Base-by-base conservation (phyloP, 2,329 filamentous ascomycete genomes). In the Chrysoporthe cubensis region DNA sequence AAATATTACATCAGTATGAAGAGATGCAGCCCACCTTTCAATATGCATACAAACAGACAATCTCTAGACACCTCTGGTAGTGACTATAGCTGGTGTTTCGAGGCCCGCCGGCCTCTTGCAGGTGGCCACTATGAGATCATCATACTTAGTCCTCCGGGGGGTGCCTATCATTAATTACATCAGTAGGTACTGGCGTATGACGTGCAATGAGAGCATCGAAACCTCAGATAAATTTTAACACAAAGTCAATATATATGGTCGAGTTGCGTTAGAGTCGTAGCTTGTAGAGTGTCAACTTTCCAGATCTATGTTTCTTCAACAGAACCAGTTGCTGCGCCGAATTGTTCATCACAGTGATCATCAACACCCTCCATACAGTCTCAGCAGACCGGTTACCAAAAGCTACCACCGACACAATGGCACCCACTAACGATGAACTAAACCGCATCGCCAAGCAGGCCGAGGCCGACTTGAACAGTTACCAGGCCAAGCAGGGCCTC, bases 391-490 rank as follows among this genome's bases (percentile, higher is more conserved):
- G 5, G 16, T 7, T 21, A 43, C 32, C 40, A 26, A 32, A 60
- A 26, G 18, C n/a, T 32, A 52, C 13, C 54, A 1, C 64, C 59
- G 7, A 40, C 52, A 69, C 42, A 34, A 69, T 71, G 67, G 64
- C 69, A 54, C 64, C 67, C 14, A 62, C 67, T 54, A 66, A 74
- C 72, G 75, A 80, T 42, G 76, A 80, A 68, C 79, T 82, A 66
- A 78, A 79, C 69, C 73, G 80, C 64, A 81, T 85, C 65, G 79
- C 83, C 66, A 75, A 79, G 44, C 74, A 82, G 72, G 82, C 83
- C 57, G 82, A 85, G 77, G 74, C 73, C 64, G 81, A 84, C 71
- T 77, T 84, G 66, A 84, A 84, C 77, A 80, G 76, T 14, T 82
- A 83, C 72, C 78, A 82, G 71, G 74, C 81, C 71, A 85, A 84